A percentile compares a stretch with the other conserved stretches of the same genome.
phyloP scores from a whole-genome alignment of 345 rosid genomes.

The Brassica rapa region DNA sequence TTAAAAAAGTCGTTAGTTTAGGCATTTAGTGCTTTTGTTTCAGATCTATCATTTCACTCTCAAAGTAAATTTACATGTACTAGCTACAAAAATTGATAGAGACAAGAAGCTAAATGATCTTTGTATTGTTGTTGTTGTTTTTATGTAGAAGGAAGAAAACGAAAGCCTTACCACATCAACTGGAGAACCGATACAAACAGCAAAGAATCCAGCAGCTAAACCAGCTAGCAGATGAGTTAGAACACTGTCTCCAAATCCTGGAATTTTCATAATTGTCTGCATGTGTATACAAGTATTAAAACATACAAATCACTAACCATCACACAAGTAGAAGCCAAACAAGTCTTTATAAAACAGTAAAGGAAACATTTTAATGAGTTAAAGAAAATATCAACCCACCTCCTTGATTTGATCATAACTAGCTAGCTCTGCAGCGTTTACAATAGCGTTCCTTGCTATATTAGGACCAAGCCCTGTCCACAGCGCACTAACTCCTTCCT shows the following conservation, averaged over 20 bases:
- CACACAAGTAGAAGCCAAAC: constrained; percentile 27
- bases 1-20: neutral
- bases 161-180: constrained; percentile 90
- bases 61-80: constrained; percentile 10
- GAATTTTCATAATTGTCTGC: constrained; percentile 97
- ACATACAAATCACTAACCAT: constrained; percentile 26
- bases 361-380: neutral
- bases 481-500: constrained; percentile 85
- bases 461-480: constrained; percentile 99
- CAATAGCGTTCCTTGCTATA: constrained; percentile 86
- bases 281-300: constrained; percentile 52
- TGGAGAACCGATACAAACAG: constrained; percentile 94
- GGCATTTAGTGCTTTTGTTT: constrained; percentile 17
- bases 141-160: constrained; percentile 24
- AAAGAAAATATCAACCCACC: constrained; percentile 54
- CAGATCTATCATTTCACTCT: constrained; percentile 19
- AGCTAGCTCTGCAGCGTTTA: constrained; percentile 98
- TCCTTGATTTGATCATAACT: constrained; percentile 95
- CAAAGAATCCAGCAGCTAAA: constrained; percentile 91
- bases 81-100: constrained; percentile 20
- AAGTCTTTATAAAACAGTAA: neutral
- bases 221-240: constrained; percentile 87
- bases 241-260: constrained; percentile 80
- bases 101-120: neutral
- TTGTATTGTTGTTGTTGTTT: constrained; percentile 28